Evolutionary conservation across 2,329 filamentous ascomycete species (phyloP).

Genomic region (Pestalotiopsis sp.): DNA sequence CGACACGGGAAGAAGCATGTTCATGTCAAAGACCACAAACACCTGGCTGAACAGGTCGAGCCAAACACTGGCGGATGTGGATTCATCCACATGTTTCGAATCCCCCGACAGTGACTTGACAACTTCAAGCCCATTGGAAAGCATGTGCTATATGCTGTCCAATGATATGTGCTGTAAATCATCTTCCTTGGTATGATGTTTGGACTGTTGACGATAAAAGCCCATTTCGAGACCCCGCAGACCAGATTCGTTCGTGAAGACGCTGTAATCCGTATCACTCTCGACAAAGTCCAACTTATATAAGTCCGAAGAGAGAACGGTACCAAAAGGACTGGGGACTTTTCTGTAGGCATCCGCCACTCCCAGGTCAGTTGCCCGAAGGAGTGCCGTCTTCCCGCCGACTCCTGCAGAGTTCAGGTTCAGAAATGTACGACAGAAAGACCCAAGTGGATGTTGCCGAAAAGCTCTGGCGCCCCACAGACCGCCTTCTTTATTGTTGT

Average conservation of each 20-base stretch:
- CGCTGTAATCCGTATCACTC: conserved; percentile 83
- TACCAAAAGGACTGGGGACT: conserved; percentile 75
- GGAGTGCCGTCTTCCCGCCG: conserved; percentile 81
- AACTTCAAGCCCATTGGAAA: conserved; percentile 76
- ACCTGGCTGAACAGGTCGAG: conserved; percentile 82
- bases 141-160: conserved; percentile 85
- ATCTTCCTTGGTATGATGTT: conserved; percentile 88
- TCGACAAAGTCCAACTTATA: conserved; percentile 76
- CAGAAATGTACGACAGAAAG: conserved; percentile 79
- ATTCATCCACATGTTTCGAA: conserved; percentile 61
- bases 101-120: conserved; percentile 69
- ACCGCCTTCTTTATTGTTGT: conserved; percentile 92
- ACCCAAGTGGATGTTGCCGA: conserved; percentile 75
- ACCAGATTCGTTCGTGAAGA: conserved; percentile 75
- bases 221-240: conserved; percentile 86
- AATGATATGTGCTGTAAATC: conserved; percentile 73
- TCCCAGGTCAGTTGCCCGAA: conserved; percentile 82
- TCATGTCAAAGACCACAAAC: conserved; percentile 75
- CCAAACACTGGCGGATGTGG: conserved; percentile 68
- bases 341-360: conserved; percentile 75
- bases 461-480: conserved; percentile 83
- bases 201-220: conserved; percentile 79
- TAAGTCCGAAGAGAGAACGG: conserved; percentile 76
- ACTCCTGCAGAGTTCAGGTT: conserved; percentile 92
- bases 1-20: conserved; percentile 82